Percentiles rank a stretch among this genome's conserved stretches.
These are phyloP conservation scores for Metschnikowia continentalis DNA, from an alignment of 805 yeast species.

Conservation along the genomic window DNA sequence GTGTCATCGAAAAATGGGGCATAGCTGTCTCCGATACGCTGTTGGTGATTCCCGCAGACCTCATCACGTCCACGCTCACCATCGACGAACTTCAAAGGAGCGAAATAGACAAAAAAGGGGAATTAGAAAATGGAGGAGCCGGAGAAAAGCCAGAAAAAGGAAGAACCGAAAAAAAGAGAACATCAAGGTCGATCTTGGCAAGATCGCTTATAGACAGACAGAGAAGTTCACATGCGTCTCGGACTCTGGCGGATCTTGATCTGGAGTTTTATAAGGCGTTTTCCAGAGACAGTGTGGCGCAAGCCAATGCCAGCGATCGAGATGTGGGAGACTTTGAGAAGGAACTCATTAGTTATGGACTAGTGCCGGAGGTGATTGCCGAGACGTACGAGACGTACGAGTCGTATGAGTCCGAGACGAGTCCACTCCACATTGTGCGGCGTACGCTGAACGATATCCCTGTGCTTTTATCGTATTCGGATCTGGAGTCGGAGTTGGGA, in stretches of 20 bases:
- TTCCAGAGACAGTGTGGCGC: not conserved
- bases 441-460: slow-evolving; percentile 2
- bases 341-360: slow-evolving; percentile 12
- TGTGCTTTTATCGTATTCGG: slow-evolving; percentile 2
- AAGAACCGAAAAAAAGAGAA: too few species aligned
- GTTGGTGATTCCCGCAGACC: slow-evolving; percentile 31
- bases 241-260: not conserved
- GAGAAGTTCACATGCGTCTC: not conserved
- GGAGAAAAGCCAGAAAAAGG: too few species aligned
- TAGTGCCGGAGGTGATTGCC: not conserved
- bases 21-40: slow-evolving; percentile 34
- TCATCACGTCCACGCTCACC: slow-evolving; percentile 22
- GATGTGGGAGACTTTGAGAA: slow-evolving; percentile 6
- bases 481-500: not conserved
- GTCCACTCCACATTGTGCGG: slow-evolving; percentile 9
- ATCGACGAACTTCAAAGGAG: not conserved
- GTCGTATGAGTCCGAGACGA: not conserved
- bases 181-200: not conserved
- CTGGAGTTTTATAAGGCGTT: not conserved
- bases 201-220: not conserved
- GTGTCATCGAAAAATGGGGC: slow-evolving; percentile 43
- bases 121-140: too few species aligned
- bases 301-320: not conserved
- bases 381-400: not conserved
- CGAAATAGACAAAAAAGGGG: too few species aligned